These are phyloP conservation scores for Ophiocordyceps camponoti-saundersi DNA, from an alignment of 2,329 filamentous ascomycete species.

Conservation along the genomic window DNA sequence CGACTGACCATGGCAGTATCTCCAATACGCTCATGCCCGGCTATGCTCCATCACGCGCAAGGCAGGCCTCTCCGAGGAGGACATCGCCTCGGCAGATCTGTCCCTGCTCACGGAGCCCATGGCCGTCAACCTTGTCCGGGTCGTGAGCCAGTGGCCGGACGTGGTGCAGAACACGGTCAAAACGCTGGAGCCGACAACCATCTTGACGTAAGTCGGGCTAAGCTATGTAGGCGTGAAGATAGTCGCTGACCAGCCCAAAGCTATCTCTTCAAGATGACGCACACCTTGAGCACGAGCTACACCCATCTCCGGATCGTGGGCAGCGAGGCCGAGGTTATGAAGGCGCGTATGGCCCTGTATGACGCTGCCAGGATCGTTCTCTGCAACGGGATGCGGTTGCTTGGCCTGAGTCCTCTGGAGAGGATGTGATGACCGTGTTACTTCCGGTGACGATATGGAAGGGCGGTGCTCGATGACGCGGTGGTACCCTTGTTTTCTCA, in stretches of 20 bases:
- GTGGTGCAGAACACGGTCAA: slow-evolving; percentile 70
- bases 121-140: slow-evolving; percentile 54
- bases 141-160: slow-evolving; percentile 73
- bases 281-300: slow-evolving; percentile 64
- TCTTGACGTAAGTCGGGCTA: slow-evolving; percentile 13
- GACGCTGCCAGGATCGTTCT: slow-evolving; percentile 59
- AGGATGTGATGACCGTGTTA: slow-evolving; percentile 7
- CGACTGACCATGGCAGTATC: slow-evolving; percentile 25
- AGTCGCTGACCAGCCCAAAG: not conserved
- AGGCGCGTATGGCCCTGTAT: slow-evolving; percentile 37
- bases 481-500: no score
- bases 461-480: not conserved
- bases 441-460: not conserved
- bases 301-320: slow-evolving; percentile 71
- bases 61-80: slow-evolving; percentile 33
- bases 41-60: slow-evolving; percentile 47
- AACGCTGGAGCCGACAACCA: slow-evolving; percentile 56
- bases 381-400: slow-evolving; percentile 65
- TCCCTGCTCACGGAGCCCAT: slow-evolving; percentile 54
- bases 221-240: not conserved
- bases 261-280: slow-evolving; percentile 77
- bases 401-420: slow-evolving; percentile 66
- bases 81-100: slow-evolving; percentile 47
- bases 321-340: slow-evolving; percentile 53
- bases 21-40: slow-evolving; percentile 69